Evolutionary conservation across 2,329 filamentous ascomycete genomes (phyloP).

Genomic region (Aspergillus chevalieri): DNA sequence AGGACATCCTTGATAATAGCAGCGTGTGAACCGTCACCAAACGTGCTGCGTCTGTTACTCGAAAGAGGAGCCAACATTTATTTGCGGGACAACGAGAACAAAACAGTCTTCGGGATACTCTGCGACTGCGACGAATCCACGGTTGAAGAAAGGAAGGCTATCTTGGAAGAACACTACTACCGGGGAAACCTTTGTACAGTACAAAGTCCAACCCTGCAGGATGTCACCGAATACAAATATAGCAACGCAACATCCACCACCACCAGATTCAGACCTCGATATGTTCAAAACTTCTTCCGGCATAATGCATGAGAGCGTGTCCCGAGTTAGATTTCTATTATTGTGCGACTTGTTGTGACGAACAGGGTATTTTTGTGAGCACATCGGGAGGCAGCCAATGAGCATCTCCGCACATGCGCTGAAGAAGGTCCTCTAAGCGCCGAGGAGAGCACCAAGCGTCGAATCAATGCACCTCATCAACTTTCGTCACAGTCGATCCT

Average conservation of each 20-base stretch:
- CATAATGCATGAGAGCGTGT: too few relatives aligned
- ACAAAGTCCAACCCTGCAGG: not conserved
- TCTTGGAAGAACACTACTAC: not conserved
- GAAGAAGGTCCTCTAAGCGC: slow-evolving; percentile 9
- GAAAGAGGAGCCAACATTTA: slow-evolving; percentile 3
- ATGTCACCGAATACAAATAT: not conserved
- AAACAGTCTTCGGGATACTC: not conserved
- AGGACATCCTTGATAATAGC: slow-evolving; percentile 1
- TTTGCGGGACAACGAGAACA: not conserved
- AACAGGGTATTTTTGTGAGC: too few relatives aligned
- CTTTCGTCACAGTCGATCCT: not conserved
- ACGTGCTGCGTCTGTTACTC: slow-evolving; percentile 1
- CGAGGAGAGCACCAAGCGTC: slow-evolving; percentile 8
- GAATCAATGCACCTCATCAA: slow-evolving; percentile 1
- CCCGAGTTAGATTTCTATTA: too few relatives aligned
- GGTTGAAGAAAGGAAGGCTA: not conserved
- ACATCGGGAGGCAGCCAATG: not conserved
- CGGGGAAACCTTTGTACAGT: too few relatives aligned
- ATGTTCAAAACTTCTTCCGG: too few relatives aligned
- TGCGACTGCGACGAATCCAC: not conserved
- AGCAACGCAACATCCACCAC: too few relatives aligned
- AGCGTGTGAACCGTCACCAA: not conserved
- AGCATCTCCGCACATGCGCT: slow-evolving; percentile 1
- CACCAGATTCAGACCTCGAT: too few relatives aligned
- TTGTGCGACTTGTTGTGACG: too few relatives aligned